A percentile compares a stretch with the other conserved stretches of the same genome.
Evolutionary conservation across 495 filamentous ascomycete genomes (phyloP).

Genomic region (Tuber microsphaerosporum): DNA sequence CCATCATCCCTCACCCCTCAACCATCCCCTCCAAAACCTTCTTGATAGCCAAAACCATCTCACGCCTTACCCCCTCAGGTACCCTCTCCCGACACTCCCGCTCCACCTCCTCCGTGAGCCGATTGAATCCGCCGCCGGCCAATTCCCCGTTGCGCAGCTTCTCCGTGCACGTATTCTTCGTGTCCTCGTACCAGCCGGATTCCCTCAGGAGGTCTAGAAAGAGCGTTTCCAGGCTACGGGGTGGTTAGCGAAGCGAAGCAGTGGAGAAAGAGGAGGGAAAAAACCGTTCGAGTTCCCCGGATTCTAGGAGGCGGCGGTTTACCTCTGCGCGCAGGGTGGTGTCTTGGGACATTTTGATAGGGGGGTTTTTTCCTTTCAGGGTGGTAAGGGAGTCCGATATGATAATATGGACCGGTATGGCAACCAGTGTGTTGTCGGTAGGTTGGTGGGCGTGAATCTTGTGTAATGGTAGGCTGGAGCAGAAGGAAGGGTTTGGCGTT

Average conservation of each 20-base stretch:
- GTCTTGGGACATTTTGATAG: constrained; percentile 13
- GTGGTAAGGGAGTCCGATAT: constrained; percentile 2
- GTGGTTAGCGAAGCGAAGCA: not conserved
- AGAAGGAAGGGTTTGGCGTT: not conserved
- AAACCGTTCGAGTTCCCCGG: constrained; percentile 35
- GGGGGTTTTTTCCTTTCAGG: not conserved
- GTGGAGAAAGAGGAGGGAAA: not conserved
- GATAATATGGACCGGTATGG: not conserved
- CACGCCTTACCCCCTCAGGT: constrained; percentile 33
- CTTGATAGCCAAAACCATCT: constrained; percentile 36
- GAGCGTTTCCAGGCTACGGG: constrained; percentile 28
- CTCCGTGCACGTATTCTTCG: constrained; percentile 32
- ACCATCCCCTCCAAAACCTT: constrained; percentile 39
- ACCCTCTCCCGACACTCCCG: constrained; percentile 27
- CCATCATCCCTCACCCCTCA: constrained; percentile 14
- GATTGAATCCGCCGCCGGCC: constrained; percentile 28
- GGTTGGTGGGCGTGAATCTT: not conserved
- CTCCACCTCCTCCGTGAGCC: constrained; percentile 30
- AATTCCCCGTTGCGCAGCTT: constrained; percentile 31
- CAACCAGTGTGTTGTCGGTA: not conserved
- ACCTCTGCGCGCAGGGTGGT: constrained; percentile 32
- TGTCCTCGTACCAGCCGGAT: constrained; percentile 40
- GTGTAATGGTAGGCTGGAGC: not conserved
- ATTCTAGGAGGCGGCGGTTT: constrained; percentile 37
- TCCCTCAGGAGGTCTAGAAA: constrained; percentile 40